Evolutionary conservation across 805 yeast species (phyloP), one percentile per base, ranked within the genome.

Genomic region (Hanseniaspora thailandica): DNA sequence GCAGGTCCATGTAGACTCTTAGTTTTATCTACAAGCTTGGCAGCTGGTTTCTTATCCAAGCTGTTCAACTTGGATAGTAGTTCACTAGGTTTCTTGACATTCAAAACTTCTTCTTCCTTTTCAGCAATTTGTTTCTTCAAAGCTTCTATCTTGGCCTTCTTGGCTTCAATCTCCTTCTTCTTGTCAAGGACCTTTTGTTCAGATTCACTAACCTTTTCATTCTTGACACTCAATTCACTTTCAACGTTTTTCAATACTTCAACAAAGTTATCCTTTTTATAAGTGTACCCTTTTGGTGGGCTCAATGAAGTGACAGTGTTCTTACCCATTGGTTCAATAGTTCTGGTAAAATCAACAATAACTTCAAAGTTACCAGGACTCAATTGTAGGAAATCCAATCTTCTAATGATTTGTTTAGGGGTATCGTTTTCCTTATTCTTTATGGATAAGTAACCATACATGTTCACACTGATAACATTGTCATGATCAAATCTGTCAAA

Each of bases 131-230:
- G 22, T 33, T 44, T 34, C 22, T 44, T 19, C 43, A 30, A 31
- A 23, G 9, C 22, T 17, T 23, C 40, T 13, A 23, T 5, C 40
- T 43, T 49, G 47, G 41, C 33, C 46, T 25, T 48, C 39, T 26
- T 31, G 45, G 56, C 47, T 55, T 23, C 41, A 17, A 17, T 33
- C 5, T 22, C 30, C 38, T 54, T 54, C 36, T 28, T 44, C 45
- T 34, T 39, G 35, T 35, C 40, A 44, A 9, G 48, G 49, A 6
- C 46, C 50, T 31, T 33, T 35, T 31, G 45, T 47, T 58, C 61
- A n/a, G 59, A 61, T 54, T 66, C 60, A 35, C 45, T 62, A 13
- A 55, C 57, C 28, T 58, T 59, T 53, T 56, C 61, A 41, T 63
- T 60, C 22, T 57, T 57, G 38, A 56, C 52, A 45, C 55, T 55